Evolutionary conservation across 805 yeast species (phyloP), one percentile per base, ranked within the genome.

Genomic region (Wickerhamiella brachini): DNA sequence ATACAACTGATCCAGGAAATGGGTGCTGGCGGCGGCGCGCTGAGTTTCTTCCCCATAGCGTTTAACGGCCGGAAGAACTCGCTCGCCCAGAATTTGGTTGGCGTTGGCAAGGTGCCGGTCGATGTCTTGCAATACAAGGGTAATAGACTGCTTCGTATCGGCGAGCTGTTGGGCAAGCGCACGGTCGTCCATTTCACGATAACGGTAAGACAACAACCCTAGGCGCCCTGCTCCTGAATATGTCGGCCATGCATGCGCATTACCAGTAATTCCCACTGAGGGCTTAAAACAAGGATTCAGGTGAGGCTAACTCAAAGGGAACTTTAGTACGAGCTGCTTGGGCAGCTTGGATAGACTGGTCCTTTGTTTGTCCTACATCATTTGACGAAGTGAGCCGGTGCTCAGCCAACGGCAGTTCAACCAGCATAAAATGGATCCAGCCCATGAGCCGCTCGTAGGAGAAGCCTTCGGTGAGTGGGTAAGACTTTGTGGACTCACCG

Each of bases 51-150:
- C 29, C 8, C 29, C 77, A 60, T 84, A 85, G 45, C 72, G 70
- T 55, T 77, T 74, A 21, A 87, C 74, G 12, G 77, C 71, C 2
- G 95, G 95, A 31, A 85, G 71, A 29, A 87, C 73, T 43, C 74
- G 73, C 54, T 82, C 83, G 47, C 79, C 79, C 23, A 88, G 78
- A 34, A 81, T 74, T 45, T 79, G 73, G 62, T 83, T 85, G 20
- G 89, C 78, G 44, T 74, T 71, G 12, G 83, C 75, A 48, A 87
- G 72, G 60, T 85, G 82, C 47, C 79, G 74, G 66, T 87, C 95
- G 22, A 88, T 84, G 47, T 80, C 81, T 64, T 86, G 95, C 47
- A 88, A 67, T 5, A 80, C 77, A 49, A 83, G 64, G 0, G 95
- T 85, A 43, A 85, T 83, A 2, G 44, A 44, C 6, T 24, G 18